Evolutionary conservation across 192 early-diverging fungal genomes (phyloP), one percentile per base, ranked within the genome.

Genomic region (Backusella liffmaniae): DNA sequence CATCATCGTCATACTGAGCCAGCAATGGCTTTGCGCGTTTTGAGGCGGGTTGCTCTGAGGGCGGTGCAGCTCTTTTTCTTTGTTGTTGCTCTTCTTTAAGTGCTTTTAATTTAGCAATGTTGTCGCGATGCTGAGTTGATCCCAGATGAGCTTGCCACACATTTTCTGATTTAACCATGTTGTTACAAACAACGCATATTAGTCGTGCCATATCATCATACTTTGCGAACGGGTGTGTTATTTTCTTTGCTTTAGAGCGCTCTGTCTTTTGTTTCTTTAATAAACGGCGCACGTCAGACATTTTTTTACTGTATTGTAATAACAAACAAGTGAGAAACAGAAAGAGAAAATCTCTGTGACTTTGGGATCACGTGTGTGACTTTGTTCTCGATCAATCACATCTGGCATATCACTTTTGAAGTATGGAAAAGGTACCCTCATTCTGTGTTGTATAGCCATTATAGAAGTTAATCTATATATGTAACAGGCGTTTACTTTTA

Each of bases 191-290:
- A 67, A 80, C 78, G 73, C 87, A 88, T 16, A 80, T 77, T 29
- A 88, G 70, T 10, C 82, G 79, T 34, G 81, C 79, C 30, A 77
- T 75, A 15, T 77, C 78, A 77, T 88, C 87, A 65, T 88, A 88
- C 73, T 86, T 85, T 6, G 87, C 87, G 26, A 86, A 74, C 1
- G 85, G 85, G 66, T 88, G 87, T 44, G 80, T 77, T 12, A 88
- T 62, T 18, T 77, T 79, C 42, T 84, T 82, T 30, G 68, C 18
- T 59, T 70, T 62, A 16, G 72, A 46, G 21, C 81, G 37, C 41
- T 79, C 69, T 62, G 74, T 41, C 34, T 73, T 66, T 32, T 79
- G 66, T 68, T 80, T 67, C 29, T 79, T 79, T 29, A 83, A 77
- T 59, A 83, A 44, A 12, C 74, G 66, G 26, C 82, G 78, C 16